Evolutionary conservation across 2,329 filamentous ascomycete species (phyloP), one percentile per base, ranked within the genome.

Genomic region (Diaporthe citri): DNA sequence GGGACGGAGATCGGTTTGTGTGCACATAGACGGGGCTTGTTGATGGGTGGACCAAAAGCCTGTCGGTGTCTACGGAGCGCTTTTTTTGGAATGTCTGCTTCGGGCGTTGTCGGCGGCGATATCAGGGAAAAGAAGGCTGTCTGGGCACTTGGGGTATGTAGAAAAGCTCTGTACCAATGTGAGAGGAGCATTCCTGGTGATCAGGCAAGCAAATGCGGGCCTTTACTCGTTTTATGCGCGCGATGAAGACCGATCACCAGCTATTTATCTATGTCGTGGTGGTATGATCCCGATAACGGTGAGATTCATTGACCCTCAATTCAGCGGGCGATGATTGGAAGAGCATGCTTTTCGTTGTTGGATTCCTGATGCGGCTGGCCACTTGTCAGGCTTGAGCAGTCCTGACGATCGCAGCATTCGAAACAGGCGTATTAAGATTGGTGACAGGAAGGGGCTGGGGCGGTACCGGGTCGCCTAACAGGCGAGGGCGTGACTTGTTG

Each of bases 151-250:
- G 71, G 59, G 25, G 25, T 55, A 72, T 64, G 57, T 72, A 72
- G 71, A 43, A 56, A 41, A 64, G 25, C 60, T 56, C 36, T 56
- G 57, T 64, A 72, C 6, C 22, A 64, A 72, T 64, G 71, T 41
- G 28, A 43, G 25, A 46, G 34, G n/a, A 69, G 64, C 64, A 55
- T 43, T 46, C 28, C 22, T 64, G 17, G 48, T 64, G 59, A 64
- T 41, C 36, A 31, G 36, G 31, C 31, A 64, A 72, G 34, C 36
- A 12, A 20, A 13, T 28, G 46, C 34, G 20, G 62, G 13, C 46
- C 46, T 39, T 8, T 25, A 1, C 10, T 28, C 4, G 8, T 31
- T 10, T 28, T 2, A 20, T 20, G 31, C 43, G 8, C 13, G 10
- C n/a, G 17, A 15, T 22, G 36, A 41, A 41, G 13, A 69, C 55